A percentile compares a stretch with the other conserved stretches of the same genome.
Evolutionary conservation across 192 early-diverging fungal species (phyloP).

Genomic region (Haplosporangium gracile): DNA sequence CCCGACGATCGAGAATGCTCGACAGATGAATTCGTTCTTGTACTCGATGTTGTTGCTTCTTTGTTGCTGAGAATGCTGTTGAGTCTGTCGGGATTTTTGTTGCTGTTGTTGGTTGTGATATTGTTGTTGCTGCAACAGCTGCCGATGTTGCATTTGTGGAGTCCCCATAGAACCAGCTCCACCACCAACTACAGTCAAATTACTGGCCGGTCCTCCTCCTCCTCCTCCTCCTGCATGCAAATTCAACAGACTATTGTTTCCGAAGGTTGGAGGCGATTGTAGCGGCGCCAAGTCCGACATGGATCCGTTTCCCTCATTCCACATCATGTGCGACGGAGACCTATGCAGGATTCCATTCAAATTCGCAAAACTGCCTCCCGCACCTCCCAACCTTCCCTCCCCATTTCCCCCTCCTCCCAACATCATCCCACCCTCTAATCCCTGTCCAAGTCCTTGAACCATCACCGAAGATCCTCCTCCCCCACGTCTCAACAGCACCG

Average conservation of each 20-base stretch:
- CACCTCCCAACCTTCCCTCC: constrained; percentile 4
- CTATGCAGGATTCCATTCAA: constrained; percentile 44
- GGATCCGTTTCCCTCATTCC: constrained; percentile 32
- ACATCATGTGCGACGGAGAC: constrained; percentile 38
- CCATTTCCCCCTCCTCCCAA: constrained; percentile 1
- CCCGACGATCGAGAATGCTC: constrained; percentile 85
- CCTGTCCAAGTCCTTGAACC: constrained; percentile 8
- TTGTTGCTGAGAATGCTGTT: background rate
- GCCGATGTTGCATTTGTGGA: background rate
- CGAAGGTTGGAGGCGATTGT: background rate
- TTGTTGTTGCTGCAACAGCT: background rate
- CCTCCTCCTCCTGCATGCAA: background rate
- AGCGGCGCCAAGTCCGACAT: constrained; percentile 10
- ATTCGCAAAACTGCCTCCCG: constrained; percentile 46
- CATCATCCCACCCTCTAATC: background rate
- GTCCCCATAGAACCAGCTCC: background rate
- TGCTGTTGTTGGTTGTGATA: background rate
- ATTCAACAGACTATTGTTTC: constrained; percentile 38
- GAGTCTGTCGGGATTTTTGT: background rate
- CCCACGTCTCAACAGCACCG: constrained; percentile 27
- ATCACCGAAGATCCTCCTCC: constrained; percentile 41
- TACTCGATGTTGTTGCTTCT: background rate
- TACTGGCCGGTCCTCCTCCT: background rate
- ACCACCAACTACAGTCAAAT: background rate
- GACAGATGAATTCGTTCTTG: constrained; percentile 67